phyloP scores from a whole-genome alignment of 345 rosid genomes.

The Arabidopsis suecica region DNA sequence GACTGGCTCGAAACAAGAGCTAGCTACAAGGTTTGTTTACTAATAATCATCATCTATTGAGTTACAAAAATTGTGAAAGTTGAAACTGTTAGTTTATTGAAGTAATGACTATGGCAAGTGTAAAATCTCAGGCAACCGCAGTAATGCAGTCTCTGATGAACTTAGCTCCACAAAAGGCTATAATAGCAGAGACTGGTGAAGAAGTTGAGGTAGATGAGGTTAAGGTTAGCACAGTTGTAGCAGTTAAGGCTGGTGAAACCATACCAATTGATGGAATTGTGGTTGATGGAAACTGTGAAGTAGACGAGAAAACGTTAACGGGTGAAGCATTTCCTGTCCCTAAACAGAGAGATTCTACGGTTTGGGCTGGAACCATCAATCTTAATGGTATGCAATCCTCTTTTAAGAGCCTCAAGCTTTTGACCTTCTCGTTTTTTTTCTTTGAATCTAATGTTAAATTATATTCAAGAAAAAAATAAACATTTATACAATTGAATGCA shows the following conservation, averaged over 20 bases:
- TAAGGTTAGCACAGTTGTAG: conserved; percentile 63
- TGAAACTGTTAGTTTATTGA: neutral
- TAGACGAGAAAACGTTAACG: conserved; percentile 87
- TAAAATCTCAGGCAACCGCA: conserved; percentile 66
- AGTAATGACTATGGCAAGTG: conserved; percentile 4
- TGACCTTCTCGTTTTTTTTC: too few species aligned
- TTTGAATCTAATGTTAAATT: too few species aligned
- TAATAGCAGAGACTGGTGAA: conserved; percentile 85
- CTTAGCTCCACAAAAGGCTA: conserved; percentile 81
- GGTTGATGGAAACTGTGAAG: conserved; percentile 83
- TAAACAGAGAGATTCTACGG: conserved; percentile 69
- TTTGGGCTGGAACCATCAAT: conserved; percentile 95
- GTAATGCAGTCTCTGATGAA: conserved; percentile 85
- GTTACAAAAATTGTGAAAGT: too few species aligned
- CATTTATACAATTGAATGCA: too few species aligned
- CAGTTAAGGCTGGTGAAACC: conserved; percentile 84
- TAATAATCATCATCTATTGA: neutral
- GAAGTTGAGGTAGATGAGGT: conserved; percentile 78
- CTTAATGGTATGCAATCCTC: conserved; percentile 56
- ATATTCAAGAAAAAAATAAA: too few species aligned
- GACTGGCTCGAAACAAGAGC: conserved; percentile 96
- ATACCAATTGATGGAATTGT: conserved; percentile 92
- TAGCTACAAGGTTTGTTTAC: conserved; percentile 72
- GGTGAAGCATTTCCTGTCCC: conserved; percentile 92
- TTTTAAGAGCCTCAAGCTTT: neutral